Percentiles rank a stretch among this genome's conserved stretches.
phyloP scores from a whole-genome alignment of 345 rosid species.

The Eucalyptus erythrocorys region DNA sequence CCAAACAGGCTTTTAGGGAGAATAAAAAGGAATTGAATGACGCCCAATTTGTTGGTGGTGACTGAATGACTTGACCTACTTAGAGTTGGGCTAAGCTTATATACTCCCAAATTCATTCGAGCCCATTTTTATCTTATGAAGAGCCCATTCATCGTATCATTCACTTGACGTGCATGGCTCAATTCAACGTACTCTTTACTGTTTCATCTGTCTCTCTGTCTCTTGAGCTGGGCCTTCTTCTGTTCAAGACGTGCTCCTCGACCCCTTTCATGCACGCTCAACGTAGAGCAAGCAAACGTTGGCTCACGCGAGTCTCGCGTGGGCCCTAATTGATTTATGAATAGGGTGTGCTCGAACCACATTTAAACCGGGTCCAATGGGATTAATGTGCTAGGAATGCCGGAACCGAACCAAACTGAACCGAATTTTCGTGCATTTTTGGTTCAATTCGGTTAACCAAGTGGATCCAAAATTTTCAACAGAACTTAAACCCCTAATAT shows the following conservation, averaged over 20 bases:
- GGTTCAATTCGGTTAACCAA: fast-evolving
- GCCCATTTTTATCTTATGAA: background rate
- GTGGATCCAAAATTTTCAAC: too few relatives aligned
- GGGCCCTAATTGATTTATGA: background rate
- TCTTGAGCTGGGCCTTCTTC: background rate
- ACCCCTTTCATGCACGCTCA: background rate
- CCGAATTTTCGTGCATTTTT: too few relatives aligned
- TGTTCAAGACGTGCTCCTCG: background rate
- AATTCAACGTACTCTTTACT: background rate
- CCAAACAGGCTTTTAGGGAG: background rate
- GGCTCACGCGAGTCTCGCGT: background rate
- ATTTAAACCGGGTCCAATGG: background rate
- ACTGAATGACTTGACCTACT: background rate
- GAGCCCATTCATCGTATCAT: background rate
- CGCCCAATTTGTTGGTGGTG: background rate
- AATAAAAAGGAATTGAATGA: background rate
- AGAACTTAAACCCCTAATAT: too few relatives aligned
- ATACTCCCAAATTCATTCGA: background rate
- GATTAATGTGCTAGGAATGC: background rate
- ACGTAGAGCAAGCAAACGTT: background rate
- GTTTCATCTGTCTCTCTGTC: background rate
- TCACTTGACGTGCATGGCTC: background rate
- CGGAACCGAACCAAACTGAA: too few relatives aligned
- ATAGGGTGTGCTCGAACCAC: background rate
- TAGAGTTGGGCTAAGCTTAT: background rate